Conservation (phyloP, 179 eudicot genomes). For the Amaranthus tricolor region DNA sequence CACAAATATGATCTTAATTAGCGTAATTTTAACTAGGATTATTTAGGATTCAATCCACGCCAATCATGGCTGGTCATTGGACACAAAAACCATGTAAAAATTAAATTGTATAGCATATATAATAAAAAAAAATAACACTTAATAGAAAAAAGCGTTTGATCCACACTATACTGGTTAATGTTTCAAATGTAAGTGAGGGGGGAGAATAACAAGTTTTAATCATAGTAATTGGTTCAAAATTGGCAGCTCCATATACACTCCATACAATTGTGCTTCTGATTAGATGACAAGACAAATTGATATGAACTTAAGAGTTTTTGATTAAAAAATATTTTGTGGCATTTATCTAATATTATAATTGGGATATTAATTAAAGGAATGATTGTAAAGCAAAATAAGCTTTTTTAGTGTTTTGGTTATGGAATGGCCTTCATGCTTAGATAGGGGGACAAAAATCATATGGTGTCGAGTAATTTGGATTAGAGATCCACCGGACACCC, state of each 20-base stretch:
- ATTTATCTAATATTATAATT: not conserved
- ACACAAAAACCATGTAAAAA: no score
- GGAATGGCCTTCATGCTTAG: constrained; percentile 13
- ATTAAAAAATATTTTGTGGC: not conserved
- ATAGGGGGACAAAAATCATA: constrained; percentile 26
- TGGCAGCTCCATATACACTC: not conserved
- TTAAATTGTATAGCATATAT: no score
- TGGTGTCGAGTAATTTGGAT: constrained; percentile 7
- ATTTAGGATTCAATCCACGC: no score
- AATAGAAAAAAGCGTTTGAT: no score
- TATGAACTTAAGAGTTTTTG: not conserved
- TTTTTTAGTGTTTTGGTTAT: constrained; percentile 6
- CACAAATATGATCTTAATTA: no score
- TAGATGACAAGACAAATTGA: constrained; percentile 2
- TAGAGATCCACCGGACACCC: constrained; percentile 10
- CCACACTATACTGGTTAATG: not conserved
- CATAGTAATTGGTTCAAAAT: not conserved
- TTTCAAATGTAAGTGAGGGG: not conserved
- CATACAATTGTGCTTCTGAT: constrained; percentile 21
- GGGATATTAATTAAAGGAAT: not conserved
- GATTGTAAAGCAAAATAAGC: not conserved
- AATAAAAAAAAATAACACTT: no score
- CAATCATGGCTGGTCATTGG: no score
- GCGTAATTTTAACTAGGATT: no score
- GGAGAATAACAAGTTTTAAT: not conserved